Base-by-base conservation (phyloP, 2,329 filamentous ascomycete genomes). In the Phyllosticta capitalensis region DNA sequence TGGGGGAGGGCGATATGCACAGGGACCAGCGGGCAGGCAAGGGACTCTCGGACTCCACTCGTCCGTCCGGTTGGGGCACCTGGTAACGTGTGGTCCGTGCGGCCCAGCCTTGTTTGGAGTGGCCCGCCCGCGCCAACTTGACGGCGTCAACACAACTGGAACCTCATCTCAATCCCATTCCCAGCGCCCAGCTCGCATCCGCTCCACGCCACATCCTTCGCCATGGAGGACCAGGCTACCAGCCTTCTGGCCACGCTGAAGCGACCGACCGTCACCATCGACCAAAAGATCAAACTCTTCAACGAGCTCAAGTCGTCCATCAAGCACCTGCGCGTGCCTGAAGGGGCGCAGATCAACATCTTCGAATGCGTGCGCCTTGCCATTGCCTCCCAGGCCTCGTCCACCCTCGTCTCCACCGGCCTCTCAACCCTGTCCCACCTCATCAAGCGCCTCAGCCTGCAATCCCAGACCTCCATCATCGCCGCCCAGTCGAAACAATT, bases 241-340 rank as follows among this genome's bases (percentile, higher is more conserved):
- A 77, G 78, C 63, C 76, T 84, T 61, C 71, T 84, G 64, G 75
- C 74, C 60, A 75, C 78, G 56, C 75, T 83, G 63, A 82, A 82
- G 69, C 80, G 81, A 71, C 81, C 83, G 66, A 87, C 89, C 66
- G 80, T 82, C 45, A 80, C 84, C 54, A 78, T 89, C 66, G 88
- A 92, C 67, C 75, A 80, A 56, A 91, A 91, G 71, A 81, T 90
- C 64, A 79, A 83, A 64, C 81, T 83, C 58, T 83, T 96, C 66
- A 89, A 85, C 61, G 80, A 78, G 67, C 79, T 92, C 74, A 95
- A 96, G 75, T 91, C 89, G 51, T 83, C 85, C 71, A 96, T 96
- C 79, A 96, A 96, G 74, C 91, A 95, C 74, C 87, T 89, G 71
- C 91, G 91, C 76, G 89, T 96, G 52, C 90, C 90, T 62, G 90